Conservation (phyloP, 805 yeast species). For the Yarrowia osloensis region DNA sequence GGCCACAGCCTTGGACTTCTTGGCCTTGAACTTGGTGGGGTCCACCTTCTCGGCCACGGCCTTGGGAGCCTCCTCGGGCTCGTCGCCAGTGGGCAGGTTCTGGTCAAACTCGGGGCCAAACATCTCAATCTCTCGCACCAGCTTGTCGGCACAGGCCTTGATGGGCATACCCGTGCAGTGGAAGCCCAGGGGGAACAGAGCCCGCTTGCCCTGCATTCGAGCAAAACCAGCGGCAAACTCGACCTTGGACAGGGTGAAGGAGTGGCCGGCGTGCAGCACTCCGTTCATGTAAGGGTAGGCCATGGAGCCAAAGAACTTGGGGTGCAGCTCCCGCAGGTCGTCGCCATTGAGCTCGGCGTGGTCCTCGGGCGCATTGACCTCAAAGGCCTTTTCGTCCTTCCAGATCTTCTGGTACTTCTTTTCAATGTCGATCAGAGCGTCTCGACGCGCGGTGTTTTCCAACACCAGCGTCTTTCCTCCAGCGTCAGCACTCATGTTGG, state of each 20-base stretch:
- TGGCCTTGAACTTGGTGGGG: constrained; percentile 86
- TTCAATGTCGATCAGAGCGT: constrained; percentile 85
- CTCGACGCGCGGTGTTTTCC: constrained; percentile 79
- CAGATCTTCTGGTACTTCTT: constrained; percentile 83
- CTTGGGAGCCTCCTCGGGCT: constrained; percentile 37
- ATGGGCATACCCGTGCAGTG: constrained; percentile 99
- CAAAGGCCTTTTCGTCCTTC: constrained; percentile 84
- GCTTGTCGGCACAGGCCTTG: constrained; percentile 89
- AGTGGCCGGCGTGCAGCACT: constrained; percentile 95
- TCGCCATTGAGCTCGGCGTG: constrained; percentile 67
- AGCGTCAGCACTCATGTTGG: constrained; percentile 24
- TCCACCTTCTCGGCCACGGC: constrained; percentile 58
- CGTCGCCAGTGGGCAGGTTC: constrained; percentile 50
- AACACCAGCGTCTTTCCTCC: constrained; percentile 26
- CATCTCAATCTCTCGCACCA: constrained; percentile 85
- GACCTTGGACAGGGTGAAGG: constrained; percentile 90
- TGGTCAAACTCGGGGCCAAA: constrained; percentile 76
- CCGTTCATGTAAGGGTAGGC: constrained; percentile 99
- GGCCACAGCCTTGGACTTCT: constrained; percentile 90
- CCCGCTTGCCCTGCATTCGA: constrained; percentile 90
- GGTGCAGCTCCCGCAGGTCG: constrained; percentile 73
- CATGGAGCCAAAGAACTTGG: constrained; percentile 90
- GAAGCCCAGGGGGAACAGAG: constrained; percentile 94
- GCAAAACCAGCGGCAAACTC: constrained; percentile 93
- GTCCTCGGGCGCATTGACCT: constrained; percentile 80